phyloP scores from a whole-genome alignment of 2,329 filamentous ascomycete species.

The Ophiostoma triangulosporum region DNA sequence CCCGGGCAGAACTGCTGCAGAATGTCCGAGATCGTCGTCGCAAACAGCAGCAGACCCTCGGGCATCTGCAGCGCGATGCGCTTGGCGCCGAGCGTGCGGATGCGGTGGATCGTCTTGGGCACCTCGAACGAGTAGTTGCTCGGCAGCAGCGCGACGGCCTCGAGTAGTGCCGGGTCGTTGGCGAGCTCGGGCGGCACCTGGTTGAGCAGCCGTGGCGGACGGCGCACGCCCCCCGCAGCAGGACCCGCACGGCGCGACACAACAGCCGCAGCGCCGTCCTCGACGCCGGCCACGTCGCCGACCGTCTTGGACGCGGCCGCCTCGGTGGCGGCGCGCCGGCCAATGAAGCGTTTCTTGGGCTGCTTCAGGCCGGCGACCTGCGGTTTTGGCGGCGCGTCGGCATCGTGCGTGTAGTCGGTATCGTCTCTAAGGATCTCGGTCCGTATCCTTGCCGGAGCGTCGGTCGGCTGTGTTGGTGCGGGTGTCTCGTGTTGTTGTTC shows the following conservation, averaged over 20 bases:
- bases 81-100: constrained; percentile 65
- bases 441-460: background rate
- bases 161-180: constrained; percentile 72
- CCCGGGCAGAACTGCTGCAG: constrained; percentile 86
- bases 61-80: constrained; percentile 93
- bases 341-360: constrained; percentile 87
- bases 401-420: constrained; percentile 8
- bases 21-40: constrained; percentile 95
- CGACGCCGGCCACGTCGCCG: constrained; percentile 24
- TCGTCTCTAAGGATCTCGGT: background rate
- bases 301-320: constrained; percentile 24
- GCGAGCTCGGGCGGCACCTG: constrained; percentile 81
- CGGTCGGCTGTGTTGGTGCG: background rate
- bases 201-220: constrained; percentile 71
- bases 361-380: constrained; percentile 39
- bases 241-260: background rate
- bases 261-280: constrained; percentile 48
- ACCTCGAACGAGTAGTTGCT: constrained; percentile 98
- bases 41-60: constrained; percentile 87
- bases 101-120: constrained; percentile 92
- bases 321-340: constrained; percentile 59
- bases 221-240: constrained; percentile 35
- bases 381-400: constrained; percentile 20
- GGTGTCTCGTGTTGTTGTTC: background rate
- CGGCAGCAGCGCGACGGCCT: constrained; percentile 74